Evolutionary conservation across 768 basidiomycete genomes (phyloP).

Genomic region (Serendipita sp.): DNA sequence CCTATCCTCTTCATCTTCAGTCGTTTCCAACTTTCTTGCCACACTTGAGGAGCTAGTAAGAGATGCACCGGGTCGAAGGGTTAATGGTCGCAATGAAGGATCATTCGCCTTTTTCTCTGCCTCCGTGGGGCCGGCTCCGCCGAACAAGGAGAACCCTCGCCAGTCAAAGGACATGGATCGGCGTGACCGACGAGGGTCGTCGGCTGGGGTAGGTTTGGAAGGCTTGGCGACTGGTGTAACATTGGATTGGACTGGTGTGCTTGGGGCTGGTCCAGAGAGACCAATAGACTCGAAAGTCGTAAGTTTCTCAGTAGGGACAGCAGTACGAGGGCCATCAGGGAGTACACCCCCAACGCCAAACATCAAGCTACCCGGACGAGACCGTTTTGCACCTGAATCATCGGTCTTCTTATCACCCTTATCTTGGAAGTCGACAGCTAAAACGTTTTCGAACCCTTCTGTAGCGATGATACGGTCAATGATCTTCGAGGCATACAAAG

Average conservation of each 20-base stretch:
- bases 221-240: conserved; percentile 14
- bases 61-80: conserved; percentile 48
- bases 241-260: neutral
- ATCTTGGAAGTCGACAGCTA: conserved; percentile 68
- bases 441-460: conserved; percentile 92
- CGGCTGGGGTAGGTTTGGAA: conserved; percentile 21
- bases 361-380: conserved; percentile 6
- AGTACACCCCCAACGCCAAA: neutral
- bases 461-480: conserved; percentile 92
- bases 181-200: conserved; percentile 22
- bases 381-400: conserved; percentile 7
- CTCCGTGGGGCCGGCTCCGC: conserved; percentile 18
- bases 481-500: conserved; percentile 92
- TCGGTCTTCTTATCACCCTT: conserved; percentile 8
- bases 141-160: conserved; percentile 61
- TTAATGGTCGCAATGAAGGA: conserved; percentile 46
- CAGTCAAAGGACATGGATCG: conserved; percentile 76
- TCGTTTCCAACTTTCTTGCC: conserved; percentile 67
- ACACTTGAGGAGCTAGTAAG: conserved; percentile 19
- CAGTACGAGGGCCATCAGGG: conserved; percentile 18
- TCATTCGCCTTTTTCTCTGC: conserved; percentile 35
- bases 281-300: conserved; percentile 15
- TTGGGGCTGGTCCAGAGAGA: neutral
- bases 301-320: conserved; percentile 19
- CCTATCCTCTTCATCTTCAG: conserved; percentile 85